These are phyloP conservation scores for Anastatica hierochuntica DNA, from an alignment of 345 rosid species.

Conservation along the genomic window DNA sequence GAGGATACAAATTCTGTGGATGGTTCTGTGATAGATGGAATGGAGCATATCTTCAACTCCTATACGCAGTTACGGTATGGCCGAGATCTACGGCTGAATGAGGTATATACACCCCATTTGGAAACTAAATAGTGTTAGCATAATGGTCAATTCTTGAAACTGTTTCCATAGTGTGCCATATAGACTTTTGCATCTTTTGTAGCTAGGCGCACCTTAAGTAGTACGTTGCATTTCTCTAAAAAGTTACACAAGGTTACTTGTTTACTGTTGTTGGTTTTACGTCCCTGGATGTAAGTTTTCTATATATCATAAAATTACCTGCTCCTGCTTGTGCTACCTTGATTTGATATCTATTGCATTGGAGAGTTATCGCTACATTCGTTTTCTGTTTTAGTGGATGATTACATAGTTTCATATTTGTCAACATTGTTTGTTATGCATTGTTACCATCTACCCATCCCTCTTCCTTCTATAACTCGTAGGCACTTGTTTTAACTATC, in stretches of 20 bases:
- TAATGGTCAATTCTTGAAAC: no score
- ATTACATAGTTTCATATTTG: no score
- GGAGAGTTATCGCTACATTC: not conserved
- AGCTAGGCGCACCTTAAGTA: constrained; percentile 4
- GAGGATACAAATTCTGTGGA: constrained; percentile 74
- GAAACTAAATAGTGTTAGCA: no score
- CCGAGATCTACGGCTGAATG: constrained; percentile 88
- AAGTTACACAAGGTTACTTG: constrained; percentile 2
- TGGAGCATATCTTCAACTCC: constrained; percentile 94
- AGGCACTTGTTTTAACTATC: no score
- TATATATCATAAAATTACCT: no score
- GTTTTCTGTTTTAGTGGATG: no score
- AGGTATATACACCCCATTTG: constrained; percentile 50
- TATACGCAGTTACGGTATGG: constrained; percentile 80
- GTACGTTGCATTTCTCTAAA: not conserved
- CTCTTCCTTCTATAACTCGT: not conserved
- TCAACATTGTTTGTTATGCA: no score
- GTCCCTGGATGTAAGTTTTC: no score
- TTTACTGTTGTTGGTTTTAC: no score
- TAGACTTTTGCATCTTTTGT: no score
- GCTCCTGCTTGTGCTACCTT: not conserved
- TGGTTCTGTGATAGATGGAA: constrained; percentile 78
- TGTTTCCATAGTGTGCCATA: no score
- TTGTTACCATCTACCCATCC: no score
- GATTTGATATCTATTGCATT: constrained; percentile 9